Evolutionary conservation across 2,329 filamentous ascomycete genomes (phyloP), one percentile per base, ranked within the genome.

Genomic region (Alternaria solani): DNA sequence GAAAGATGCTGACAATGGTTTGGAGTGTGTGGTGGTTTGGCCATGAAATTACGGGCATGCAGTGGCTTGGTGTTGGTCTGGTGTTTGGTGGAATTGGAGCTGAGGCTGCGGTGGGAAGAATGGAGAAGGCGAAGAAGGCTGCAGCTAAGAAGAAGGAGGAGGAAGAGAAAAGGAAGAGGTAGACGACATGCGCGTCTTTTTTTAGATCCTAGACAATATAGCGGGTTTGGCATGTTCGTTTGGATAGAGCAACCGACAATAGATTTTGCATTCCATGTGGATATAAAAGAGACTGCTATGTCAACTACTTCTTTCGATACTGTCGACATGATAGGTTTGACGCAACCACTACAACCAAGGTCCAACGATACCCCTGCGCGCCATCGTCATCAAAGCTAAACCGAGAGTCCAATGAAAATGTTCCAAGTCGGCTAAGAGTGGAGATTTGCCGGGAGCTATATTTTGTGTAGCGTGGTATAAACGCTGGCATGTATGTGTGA

Each of bases 1-100:
- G 95, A 75, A 99, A 99, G 83, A 99, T 99, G 95, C 87, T 98
- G 78, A 98, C 94, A 68, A 99, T 99, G 95, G 92, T 98, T 61
- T 85, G 98, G 52, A 97, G 93, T 55, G 95, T 99, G 28, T 84
- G 98, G 62, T 93, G 93, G 81, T 99, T 98, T 77, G 95, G 95
- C 28, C 95, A 99, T 79, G 87, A 86, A 64, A 85, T 99, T 49
- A 91, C 88, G 28, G 81, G 83, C n/a, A 96, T 94, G 86, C 95
- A 99, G 81, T 97, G 94, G 92, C 82, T 96, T 7, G 95, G 95
- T 64, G 94, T 99, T 32, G 90, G 87, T 0, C 83, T 99, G 59
- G 95, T 99, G 8, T 99, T 99, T 82, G 93, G 94, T 26, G 95
- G 94, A 52, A 94, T 99, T 75, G 95, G 93, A 30, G 91, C 94